Evolutionary conservation across 1,139 yeast genomes (phyloP), one percentile per base, ranked within the genome.

Genomic region (Candida tetrigidarum): DNA sequence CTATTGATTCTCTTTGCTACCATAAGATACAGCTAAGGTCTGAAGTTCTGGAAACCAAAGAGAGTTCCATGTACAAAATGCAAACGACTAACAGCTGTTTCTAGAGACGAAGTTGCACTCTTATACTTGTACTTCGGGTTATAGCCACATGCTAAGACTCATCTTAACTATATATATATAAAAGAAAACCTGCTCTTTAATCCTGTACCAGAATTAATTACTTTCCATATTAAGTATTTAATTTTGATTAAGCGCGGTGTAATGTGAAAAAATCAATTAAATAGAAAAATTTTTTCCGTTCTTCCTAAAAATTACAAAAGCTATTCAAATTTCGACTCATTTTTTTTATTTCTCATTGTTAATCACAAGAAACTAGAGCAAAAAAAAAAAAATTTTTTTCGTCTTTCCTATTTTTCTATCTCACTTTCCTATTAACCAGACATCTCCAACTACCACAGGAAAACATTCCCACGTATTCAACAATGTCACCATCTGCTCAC

Each of bases 401-500:
- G 5, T 20, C 18, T 14, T 28, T 12, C 18, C 15, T 8, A 28
- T 15, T 3, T 12, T 23, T 22, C 20, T 33, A 10, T 29, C 5
- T 14, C 8, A 14, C 16, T 22, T 26, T 25, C 20, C n/a, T n/a
- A n/a, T n/a, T n/a, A n/a, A n/a, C n/a, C n/a, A n/a, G 20, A 35
- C 11, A 22, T 22, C 25, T 6, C 5, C 25, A 22, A 22, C 8
- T 9, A 22, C 25, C 25, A 22, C 25, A n/a, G n/a, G n/a, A n/a
- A n/a, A n/a, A n/a, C n/a, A n/a, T n/a, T n/a, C n/a, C n/a, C 9
- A 18, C 10, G 4, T 11, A 16, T 2, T n/a, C 28, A 34, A 26
- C 14, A 37, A 80, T 79, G 84, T 78, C 86, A 43, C 80, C 81
- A 44, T 67, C 77, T 46, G 62, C 73, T 40, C 55, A 51, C 20